These are phyloP conservation scores for Neurospora africana DNA, from an alignment of 495 filamentous ascomycete genomes.

Conservation along the genomic window DNA sequence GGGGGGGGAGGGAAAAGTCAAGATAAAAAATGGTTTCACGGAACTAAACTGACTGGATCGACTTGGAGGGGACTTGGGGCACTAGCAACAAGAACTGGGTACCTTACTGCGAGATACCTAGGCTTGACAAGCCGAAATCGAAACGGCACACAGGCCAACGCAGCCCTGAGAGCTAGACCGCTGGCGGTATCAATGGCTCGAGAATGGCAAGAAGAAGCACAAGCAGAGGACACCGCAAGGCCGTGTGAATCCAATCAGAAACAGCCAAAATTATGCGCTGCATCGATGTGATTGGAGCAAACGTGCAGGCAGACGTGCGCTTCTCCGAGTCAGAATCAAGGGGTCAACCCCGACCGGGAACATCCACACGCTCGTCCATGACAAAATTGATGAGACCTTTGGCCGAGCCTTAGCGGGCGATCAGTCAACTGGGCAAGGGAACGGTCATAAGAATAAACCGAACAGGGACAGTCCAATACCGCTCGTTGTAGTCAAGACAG, in stretches of 20 bases:
- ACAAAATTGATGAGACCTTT: too few relatives aligned
- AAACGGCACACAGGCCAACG: background rate
- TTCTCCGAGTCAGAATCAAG: background rate
- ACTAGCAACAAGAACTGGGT: background rate
- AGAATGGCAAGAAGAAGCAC: too few relatives aligned
- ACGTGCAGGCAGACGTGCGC: background rate
- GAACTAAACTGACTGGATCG: background rate
- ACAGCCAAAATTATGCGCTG: constrained; percentile 4
- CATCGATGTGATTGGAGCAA: background rate
- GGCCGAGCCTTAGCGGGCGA: too few relatives aligned
- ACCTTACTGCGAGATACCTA: background rate
- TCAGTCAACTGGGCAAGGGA: too few relatives aligned
- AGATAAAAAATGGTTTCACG: background rate
- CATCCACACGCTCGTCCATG: too few relatives aligned
- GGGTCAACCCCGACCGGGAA: background rate
- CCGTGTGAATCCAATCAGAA: too few relatives aligned
- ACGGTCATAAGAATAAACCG: too few relatives aligned
- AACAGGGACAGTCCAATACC: too few relatives aligned
- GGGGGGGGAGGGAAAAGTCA: constrained; percentile 6
- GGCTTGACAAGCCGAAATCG: constrained; percentile 3
- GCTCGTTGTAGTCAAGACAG: too few relatives aligned
- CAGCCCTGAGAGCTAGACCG: background rate
- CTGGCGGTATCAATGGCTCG: too few relatives aligned
- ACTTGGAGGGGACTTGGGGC: background rate
- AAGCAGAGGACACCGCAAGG: too few relatives aligned